Conservation (phyloP, 768 basidiomycete species). For the Russula virescens region DNA sequence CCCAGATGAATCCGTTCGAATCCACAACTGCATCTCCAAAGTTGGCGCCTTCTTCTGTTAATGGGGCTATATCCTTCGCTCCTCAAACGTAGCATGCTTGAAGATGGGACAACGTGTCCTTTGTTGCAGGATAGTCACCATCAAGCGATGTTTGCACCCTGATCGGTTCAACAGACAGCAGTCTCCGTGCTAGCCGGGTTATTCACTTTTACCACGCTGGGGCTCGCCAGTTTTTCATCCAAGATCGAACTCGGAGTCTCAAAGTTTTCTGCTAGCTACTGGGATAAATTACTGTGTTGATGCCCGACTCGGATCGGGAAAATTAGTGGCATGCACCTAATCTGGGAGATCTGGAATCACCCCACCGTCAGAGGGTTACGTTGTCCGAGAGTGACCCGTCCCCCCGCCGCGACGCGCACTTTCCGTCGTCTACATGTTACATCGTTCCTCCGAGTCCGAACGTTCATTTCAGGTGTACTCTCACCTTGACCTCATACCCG, state of each 20-base stretch:
- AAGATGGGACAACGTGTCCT: neutral
- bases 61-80: neutral
- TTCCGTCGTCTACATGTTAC: neutral
- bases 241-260: too few relatives aligned
- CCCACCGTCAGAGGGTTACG: neutral
- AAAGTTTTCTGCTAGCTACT: neutral
- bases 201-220: too few relatives aligned
- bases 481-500: neutral
- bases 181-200: neutral
- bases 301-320: slow-evolving; percentile 4
- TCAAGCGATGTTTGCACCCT: neutral
- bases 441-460: neutral
- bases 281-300: neutral
- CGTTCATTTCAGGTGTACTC: neutral
- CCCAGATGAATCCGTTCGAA: neutral
- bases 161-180: neutral
- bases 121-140: neutral
- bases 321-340: neutral
- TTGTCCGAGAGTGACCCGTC: neutral
- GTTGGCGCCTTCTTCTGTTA: neutral
- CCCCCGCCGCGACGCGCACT: too few relatives aligned
- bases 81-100: neutral
- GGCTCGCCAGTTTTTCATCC: too few relatives aligned
- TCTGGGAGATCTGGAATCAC: neutral
- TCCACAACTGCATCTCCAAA: neutral